A percentile compares a stretch with the other conserved stretches of the same genome.
These are phyloP conservation scores for Guadua angustifolia DNA, from an alignment of 176 grass and related monocot genomes.

Conservation along the genomic window DNA sequence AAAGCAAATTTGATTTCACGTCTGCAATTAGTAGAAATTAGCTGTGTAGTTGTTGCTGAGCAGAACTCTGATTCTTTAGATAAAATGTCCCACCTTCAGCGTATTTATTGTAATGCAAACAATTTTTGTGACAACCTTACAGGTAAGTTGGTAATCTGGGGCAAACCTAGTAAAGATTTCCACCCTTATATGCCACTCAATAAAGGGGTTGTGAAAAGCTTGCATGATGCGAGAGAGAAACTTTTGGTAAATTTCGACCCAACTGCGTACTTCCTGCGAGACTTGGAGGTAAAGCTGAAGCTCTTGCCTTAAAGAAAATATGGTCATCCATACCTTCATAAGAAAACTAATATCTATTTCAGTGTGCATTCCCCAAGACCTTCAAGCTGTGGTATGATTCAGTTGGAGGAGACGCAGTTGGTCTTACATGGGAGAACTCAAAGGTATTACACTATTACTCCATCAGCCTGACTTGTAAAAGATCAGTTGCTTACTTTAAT, in stretches of 20 bases:
- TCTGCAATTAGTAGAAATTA: background rate
- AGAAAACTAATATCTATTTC: constrained; percentile 38
- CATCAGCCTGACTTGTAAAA: background rate
- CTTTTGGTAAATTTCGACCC: constrained; percentile 90
- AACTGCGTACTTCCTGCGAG: constrained; percentile 59
- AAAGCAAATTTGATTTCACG: background rate
- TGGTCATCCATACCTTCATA: constrained; percentile 1
- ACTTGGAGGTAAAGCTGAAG: constrained; percentile 68
- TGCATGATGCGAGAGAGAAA: constrained; percentile 72
- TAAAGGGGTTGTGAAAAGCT: constrained; percentile 49
- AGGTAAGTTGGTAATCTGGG: constrained; percentile 75
- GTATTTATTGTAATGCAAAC: constrained; percentile 36
- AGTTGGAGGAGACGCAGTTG: constrained; percentile 82
- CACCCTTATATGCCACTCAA: constrained; percentile 62
- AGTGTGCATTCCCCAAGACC: constrained; percentile 68
- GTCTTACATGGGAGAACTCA: constrained; percentile 86
- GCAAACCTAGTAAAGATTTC: constrained; percentile 86
- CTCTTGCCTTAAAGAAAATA: constrained; percentile 22
- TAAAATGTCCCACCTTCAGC: background rate
- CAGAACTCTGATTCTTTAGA: constrained; percentile 11
- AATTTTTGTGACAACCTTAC: constrained; percentile 31
- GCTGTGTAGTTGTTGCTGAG: background rate
- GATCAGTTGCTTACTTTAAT: background rate
- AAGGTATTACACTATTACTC: constrained; percentile 65
- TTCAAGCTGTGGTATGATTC: constrained; percentile 90